These are phyloP conservation scores for Dictyostelium capitatum DNA, from an alignment of 78 protist species.

Conservation along the genomic window DNA sequence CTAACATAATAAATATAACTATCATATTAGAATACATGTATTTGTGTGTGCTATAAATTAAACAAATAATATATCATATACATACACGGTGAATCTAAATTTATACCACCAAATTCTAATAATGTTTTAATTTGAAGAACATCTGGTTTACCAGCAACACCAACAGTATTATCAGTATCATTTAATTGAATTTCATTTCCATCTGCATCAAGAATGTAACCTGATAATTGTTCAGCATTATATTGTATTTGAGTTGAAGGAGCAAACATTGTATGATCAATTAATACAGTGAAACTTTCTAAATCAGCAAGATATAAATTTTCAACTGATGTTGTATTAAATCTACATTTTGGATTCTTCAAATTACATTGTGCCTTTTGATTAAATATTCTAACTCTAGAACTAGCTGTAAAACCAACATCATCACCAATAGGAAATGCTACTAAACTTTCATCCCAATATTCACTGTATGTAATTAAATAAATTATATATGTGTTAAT, in stretches of 20 bases:
- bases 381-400: constrained; percentile 10
- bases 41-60: background rate
- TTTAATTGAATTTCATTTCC: constrained; percentile 24
- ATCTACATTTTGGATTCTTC: background rate
- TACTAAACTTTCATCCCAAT: constrained; percentile 55
- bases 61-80: background rate
- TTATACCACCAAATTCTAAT: constrained; percentile 22
- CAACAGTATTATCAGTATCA: constrained; percentile 1
- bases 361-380: background rate
- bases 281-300: constrained; percentile 44
- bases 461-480: too few species aligned
- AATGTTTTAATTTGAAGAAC: constrained; percentile 9
- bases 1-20: background rate
- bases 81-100: constrained; percentile 29
- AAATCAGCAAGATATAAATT: constrained; percentile 50
- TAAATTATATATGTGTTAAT: too few species aligned
- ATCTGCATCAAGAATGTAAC: constrained; percentile 25
- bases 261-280: constrained; percentile 67
- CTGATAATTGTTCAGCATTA: constrained; percentile 31
- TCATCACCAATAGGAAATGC: constrained; percentile 44
- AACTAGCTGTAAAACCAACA: background rate
- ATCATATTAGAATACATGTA: background rate
- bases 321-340: background rate
- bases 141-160: constrained; percentile 39
- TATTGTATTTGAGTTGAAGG: constrained; percentile 35